These are phyloP conservation scores for Laburnicola sp. DNA, from an alignment of 2,329 filamentous ascomycete species.

Conservation along the genomic window DNA sequence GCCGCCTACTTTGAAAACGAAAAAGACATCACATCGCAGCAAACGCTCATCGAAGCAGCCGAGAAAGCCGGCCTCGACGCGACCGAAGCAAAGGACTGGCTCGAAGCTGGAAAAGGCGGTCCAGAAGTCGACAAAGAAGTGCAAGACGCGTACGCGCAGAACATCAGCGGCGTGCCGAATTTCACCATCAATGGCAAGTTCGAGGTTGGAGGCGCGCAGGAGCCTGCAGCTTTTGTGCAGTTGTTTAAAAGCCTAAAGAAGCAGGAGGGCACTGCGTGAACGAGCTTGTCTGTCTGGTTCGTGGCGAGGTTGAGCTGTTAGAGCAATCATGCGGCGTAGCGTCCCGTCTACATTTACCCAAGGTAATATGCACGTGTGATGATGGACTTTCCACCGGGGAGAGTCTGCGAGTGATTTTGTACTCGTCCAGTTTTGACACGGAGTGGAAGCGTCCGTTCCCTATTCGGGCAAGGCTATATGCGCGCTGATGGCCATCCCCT, in stretches of 20 bases:
- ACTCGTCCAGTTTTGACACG: too few relatives aligned
- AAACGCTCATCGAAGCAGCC: constrained; percentile 47
- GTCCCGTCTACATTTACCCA: constrained; percentile 4
- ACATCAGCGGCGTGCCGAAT: constrained; percentile 71
- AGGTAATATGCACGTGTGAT: background rate
- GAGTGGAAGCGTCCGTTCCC: too few relatives aligned
- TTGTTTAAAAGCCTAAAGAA: constrained; percentile 65
- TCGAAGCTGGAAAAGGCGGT: constrained; percentile 50
- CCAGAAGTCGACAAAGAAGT: constrained; percentile 53
- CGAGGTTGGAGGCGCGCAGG: constrained; percentile 72
- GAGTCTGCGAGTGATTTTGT: too few relatives aligned
- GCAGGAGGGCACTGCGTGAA: constrained; percentile 41
- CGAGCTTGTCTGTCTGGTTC: too few relatives aligned
- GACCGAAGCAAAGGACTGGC: constrained; percentile 49
- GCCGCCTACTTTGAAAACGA: constrained; percentile 53
- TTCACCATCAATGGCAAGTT: constrained; percentile 72
- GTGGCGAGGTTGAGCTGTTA: too few relatives aligned
- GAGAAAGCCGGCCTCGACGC: constrained; percentile 50
- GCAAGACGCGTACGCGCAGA: constrained; percentile 49
- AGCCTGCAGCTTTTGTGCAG: constrained; percentile 66
- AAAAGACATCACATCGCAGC: constrained; percentile 50
- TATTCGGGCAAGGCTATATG: too few relatives aligned
- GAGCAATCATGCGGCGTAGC: background rate
- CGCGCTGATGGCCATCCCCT: too few relatives aligned
- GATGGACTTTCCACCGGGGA: background rate